phyloP scores from a whole-genome alignment of 257 asterid genomes.

The Solanum etuberosum region DNA sequence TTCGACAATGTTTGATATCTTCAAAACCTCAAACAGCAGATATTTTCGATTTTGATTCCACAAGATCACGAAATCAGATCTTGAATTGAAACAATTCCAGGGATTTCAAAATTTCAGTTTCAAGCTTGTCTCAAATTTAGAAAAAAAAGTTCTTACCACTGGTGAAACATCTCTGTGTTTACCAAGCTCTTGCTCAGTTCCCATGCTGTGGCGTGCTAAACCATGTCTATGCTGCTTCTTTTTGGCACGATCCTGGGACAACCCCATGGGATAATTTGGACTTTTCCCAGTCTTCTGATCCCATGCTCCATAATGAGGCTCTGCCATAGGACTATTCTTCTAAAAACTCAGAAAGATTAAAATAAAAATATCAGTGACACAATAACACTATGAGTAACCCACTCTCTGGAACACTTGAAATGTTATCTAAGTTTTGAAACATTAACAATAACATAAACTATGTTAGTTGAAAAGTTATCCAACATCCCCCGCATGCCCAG shows the following conservation, averaged over 20 bases:
- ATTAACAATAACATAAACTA: background rate
- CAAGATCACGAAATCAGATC: background rate
- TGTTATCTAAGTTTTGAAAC: background rate
- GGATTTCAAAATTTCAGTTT: background rate
- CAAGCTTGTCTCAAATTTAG: background rate
- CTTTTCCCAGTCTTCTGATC: constrained; percentile 21
- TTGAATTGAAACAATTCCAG: background rate
- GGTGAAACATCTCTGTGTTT: background rate
- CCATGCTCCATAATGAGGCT: constrained; percentile 43
- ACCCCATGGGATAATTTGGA: constrained; percentile 29
- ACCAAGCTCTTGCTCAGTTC: constrained; percentile 24
- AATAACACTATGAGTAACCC: background rate
- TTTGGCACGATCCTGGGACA: constrained; percentile 26
- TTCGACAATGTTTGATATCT: background rate
- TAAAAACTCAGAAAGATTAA: background rate
- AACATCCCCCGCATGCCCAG: background rate
- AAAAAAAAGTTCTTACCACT: background rate
- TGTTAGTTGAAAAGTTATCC: background rate
- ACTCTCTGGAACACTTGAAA: background rate
- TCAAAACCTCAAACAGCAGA: background rate
- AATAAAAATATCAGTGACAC: background rate
- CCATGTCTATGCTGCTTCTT: constrained; percentile 24
- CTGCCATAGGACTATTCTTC: constrained; percentile 15
- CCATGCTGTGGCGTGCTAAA: constrained; percentile 22
- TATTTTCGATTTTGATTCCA: background rate